Base-by-base conservation (phyloP, 257 asterid genomes). In the Petunia axillaris region DNA sequence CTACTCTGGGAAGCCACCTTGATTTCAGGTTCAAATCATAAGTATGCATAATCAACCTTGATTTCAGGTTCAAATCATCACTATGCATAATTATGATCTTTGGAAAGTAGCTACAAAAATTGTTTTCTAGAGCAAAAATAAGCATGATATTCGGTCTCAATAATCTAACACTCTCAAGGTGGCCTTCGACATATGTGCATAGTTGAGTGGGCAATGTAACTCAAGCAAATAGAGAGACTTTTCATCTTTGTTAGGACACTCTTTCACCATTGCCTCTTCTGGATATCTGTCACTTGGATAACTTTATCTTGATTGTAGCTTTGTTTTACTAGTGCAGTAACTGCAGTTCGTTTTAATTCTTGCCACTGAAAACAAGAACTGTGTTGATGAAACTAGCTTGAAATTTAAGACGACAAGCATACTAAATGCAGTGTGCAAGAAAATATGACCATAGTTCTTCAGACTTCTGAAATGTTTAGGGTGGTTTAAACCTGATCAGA, bases 161-260 rank as follows among this genome's bases (percentile, higher is more conserved):
- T 94, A 91, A 71, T 92, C 97, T 8, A 43, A 36, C 36, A 85
- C 89, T 4, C 83, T 90, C 10, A 64, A 36, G 48, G 90, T 93
- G 13, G 87, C 91, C 0, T 52, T 86, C 3, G 93, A 90, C 5
- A 96, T 96, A 78, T 92, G 97, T 9, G 93, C 94, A 70, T 92
- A 91, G 52, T 75, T 83, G 93, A 16, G 97, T 89, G 14, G 91
- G 88, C 62, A 82, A 62, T 0, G 94, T 85, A 35, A 91, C 82
- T 93, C 96, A 11, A 91, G 82, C 85, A 91, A 41, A 73, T 74
- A 39, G 77, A 90, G 91, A 2, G 86, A 76, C 59, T 64, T 83
- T 57, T 83, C 93, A 91, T 91, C 78, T 68, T 85, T 46, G 87
- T 74, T 67, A 89, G 52, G 40, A 87, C 91, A 2, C 77, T 80